Base-by-base conservation (phyloP, 106 monocot species). In the Dendrobium nobile region DNA sequence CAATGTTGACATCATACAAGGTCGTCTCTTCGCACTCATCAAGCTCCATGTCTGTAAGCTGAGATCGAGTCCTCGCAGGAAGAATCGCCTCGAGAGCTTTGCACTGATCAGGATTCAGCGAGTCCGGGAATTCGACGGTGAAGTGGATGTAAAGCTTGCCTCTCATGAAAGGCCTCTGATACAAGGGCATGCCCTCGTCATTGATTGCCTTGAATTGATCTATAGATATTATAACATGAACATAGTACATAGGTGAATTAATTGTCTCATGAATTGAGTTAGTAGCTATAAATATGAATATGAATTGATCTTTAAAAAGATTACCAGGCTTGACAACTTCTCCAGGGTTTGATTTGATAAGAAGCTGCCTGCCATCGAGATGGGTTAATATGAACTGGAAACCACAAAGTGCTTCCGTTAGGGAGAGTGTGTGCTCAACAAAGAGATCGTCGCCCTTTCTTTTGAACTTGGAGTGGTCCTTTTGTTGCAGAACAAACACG, bases 1-100 rank as follows among this genome's bases (percentile, higher is more conserved):
- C 88, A 5, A 91, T 91, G 81, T 91, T 89, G 13, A 91, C 89
- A 61, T 88, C 88, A 68, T 91, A 88, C 47, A 91, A 45, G 2
- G 87, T 91, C 0, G 91, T 91, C 83, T 91, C 91, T 82, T 91
- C 89, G 26, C 91, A 91, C 75, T 89, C 91, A 47, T 91, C 91
- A 8, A 89, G 80, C 44, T 91, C 91, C 91, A 89, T 91, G 77
- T 91, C 91, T 0, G 83, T 84, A 8, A 89, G 82, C 83, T 85
- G 87, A 4, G 83, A 54, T 2, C 83, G 64, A 27, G 85, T 6
- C 81, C 83, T 87, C 5, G 83, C 83, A 0, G 91, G 91, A 24
- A 91, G 85, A 9, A 91, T 79, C 1, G 42, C 54, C 51, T 88
- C 88, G 0, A 91, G 11, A 41, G 84, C 85, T 83, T 89, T 87